Evolutionary conservation across 805 yeast genomes (phyloP), one percentile per base, ranked within the genome.

Genomic region (Tetrapisispora phaffii): DNA sequence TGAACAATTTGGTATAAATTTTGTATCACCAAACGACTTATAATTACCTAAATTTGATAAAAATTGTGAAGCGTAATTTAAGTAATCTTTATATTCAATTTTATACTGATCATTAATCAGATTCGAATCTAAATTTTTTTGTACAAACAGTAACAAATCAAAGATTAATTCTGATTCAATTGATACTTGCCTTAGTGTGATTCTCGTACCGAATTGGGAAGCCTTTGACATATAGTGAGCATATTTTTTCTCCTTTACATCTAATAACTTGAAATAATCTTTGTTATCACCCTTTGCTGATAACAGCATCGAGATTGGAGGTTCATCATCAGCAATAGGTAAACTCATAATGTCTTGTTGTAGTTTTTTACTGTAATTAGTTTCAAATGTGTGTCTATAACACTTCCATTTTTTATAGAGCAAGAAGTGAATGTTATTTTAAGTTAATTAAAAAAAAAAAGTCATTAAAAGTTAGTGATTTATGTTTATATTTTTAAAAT

Each of bases 21-120:
- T 87, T 54, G 77, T 77, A 66, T 87, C 96, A 52, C 96, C 96
- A 62, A 87, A 87, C 1, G 93, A 82, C 66, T 82, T 87, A 67
- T 76, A 84, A 58, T 84, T 84, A 52, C 93, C 93, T 61, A 80
- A 69, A 63, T 84, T 84, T 33, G 80, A 70, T 49, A 84, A 68
- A 57, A 84, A 79, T 67, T 84, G 90, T 34, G 87, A 82, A 26
- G 80, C 82, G 61, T 77, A 86, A 58, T 82, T 85, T 60, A 85
- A 67, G 60, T 82, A 85, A 8, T 29, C 62, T 1, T 67, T 68
- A 13, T 65, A 66, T 9, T 70, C 59, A 17, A 71, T 59, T 10
- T 54, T 52, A 10, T 31, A 34, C n/a, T n/a, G n/a, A 15, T 59
- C 53, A 4, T 75, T 75, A 2, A 68, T 67, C 13, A 34, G 32